phyloP scores from a whole-genome alignment of 768 basidiomycete species.

The Pleurotus pulmonarius region DNA sequence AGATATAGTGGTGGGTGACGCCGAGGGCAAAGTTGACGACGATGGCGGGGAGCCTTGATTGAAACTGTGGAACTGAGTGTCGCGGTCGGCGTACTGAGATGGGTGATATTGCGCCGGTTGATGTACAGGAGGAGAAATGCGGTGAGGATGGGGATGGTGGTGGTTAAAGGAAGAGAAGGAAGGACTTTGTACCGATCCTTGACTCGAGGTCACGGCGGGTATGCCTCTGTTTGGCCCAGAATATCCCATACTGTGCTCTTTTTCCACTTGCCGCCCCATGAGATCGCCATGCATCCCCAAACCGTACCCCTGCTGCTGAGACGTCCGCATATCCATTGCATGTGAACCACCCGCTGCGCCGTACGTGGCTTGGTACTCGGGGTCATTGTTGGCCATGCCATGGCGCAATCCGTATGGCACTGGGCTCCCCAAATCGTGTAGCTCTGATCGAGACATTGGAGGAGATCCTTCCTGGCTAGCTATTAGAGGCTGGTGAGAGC shows the following conservation, averaged over 20 bases:
- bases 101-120: slow-evolving; percentile 17
- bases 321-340: background rate
- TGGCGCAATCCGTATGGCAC: slow-evolving; percentile 16
- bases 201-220: slow-evolving; percentile 22
- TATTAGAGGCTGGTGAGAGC: slow-evolving; percentile 33
- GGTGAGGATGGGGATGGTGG: slow-evolving; percentile 28
- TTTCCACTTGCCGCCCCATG: background rate
- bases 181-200: slow-evolving; percentile 21
- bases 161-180: slow-evolving; percentile 42
- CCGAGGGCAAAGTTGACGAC: slow-evolving; percentile 16
- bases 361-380: background rate
- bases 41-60: slow-evolving; percentile 16
- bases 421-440: slow-evolving; percentile 36
- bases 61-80: slow-evolving; percentile 10
- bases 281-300: background rate
- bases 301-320: background rate
- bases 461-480: slow-evolving; percentile 1
- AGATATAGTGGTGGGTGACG: slow-evolving; percentile 17
- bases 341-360: background rate
- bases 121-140: slow-evolving; percentile 30
- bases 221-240: slow-evolving; percentile 43
- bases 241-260: background rate
- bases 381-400: slow-evolving; percentile 7
- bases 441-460: slow-evolving; percentile 41
- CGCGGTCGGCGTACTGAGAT: slow-evolving; percentile 6